Base-by-base conservation (phyloP, 345 rosid species). In the Arabidopsis suecica region DNA sequence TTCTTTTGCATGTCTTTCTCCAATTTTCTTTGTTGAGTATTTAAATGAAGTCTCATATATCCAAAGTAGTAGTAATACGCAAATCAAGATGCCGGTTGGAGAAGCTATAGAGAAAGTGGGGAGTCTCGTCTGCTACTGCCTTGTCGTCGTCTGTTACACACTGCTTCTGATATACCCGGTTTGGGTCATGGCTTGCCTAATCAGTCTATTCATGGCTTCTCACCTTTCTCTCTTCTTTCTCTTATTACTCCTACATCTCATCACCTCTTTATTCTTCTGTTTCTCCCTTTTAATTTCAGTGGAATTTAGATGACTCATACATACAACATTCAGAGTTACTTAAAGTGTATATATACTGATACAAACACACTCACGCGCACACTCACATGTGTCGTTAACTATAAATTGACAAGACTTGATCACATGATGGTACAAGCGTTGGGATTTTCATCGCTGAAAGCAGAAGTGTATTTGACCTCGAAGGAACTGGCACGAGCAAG, bases 401-500 rank as follows among this genome's bases (percentile, higher is more conserved):
- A 40, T 9, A 37, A 1, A 37, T 32, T 20, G 22, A 54, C 0
- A 32, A 34, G 8, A 58, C 1, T n/a, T 37, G 65, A 30, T 84
- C 79, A 89, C 90, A 88, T 86, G 64, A 89, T 45, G 54, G 74
- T 58, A 67, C 92, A 89, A 5, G 90, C 89, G 34, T 84, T 79
- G 2, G 91, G 78, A 37, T 89, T 86, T 10, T 86, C 82, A 45
- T 79, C 82, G 36, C 82, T 78, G 23, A 73, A 78, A 28, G 82
- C 82, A 78, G 78, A 73, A 2, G 90, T 87, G 81, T 87, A 89
- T 55, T 84, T 71, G 47, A 89, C 86, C 65, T 89, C 94, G 44
- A 79, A 76, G 22, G 94, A 87, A 78, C 86, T 83, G 50, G 91
- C 94, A 45, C 89, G 89, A 22, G 91, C 89, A 40, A 89, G 89